These are phyloP conservation scores for Sequoia sempervirens DNA, from an alignment of 75 land plant species.

Conservation along the genomic window DNA sequence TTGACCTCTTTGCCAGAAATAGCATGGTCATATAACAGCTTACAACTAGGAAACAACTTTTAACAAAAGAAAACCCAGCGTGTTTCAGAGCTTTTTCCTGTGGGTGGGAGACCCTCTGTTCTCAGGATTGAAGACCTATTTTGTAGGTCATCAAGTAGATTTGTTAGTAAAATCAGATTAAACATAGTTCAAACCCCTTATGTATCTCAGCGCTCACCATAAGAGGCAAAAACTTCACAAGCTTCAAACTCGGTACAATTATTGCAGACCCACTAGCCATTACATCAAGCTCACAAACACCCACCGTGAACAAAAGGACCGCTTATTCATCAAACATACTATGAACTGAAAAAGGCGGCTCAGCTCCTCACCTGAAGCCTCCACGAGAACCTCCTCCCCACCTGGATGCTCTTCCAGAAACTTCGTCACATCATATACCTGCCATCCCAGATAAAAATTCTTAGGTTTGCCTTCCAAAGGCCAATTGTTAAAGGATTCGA, in stretches of 20 bases:
- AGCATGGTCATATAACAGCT: background rate
- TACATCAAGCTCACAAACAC: background rate
- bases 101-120: background rate
- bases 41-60: background rate
- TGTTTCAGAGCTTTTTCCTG: background rate
- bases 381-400: conserved; percentile 29
- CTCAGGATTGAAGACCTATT: background rate
- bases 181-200: background rate
- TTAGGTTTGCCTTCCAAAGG: background rate
- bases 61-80: background rate
- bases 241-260: background rate
- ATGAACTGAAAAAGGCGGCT: background rate
- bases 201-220: background rate
- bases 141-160: background rate
- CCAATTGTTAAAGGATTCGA: background rate
- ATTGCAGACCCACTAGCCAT: background rate
- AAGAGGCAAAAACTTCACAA: background rate
- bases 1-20: background rate
- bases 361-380: conserved; percentile 20
- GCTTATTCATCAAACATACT: too few species aligned
- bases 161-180: background rate
- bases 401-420: conserved; percentile 39
- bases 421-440: conserved; percentile 37
- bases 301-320: background rate
- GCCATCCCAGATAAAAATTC: background rate